These are phyloP conservation scores for Microdochium trichocladiopsis DNA, from an alignment of 2,329 filamentous ascomycete species.

Conservation along the genomic window DNA sequence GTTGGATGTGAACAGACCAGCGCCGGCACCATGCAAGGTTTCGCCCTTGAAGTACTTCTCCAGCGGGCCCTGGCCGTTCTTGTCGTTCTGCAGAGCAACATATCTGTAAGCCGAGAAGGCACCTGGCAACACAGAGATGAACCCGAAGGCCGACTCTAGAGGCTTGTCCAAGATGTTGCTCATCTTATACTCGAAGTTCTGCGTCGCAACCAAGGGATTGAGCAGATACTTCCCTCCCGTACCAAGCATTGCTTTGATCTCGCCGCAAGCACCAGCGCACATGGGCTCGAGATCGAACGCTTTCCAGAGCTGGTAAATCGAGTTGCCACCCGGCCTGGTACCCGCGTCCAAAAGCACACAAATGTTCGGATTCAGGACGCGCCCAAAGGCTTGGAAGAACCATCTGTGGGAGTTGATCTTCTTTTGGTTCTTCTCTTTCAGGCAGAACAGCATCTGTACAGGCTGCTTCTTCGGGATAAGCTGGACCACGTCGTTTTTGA, in stretches of 20 bases:
- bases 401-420: slow-evolving; percentile 99
- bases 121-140: slow-evolving; percentile 94
- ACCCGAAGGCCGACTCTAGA: slow-evolving; percentile 93
- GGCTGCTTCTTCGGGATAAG: slow-evolving; percentile 82
- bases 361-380: slow-evolving; percentile 89
- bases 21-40: slow-evolving; percentile 90
- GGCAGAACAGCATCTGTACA: slow-evolving; percentile 93
- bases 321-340: slow-evolving; percentile 88
- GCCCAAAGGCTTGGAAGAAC: slow-evolving; percentile 97
- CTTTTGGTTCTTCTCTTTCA: slow-evolving; percentile 99
- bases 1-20: slow-evolving; percentile 95
- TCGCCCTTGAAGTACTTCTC: slow-evolving; percentile 99
- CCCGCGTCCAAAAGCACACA: slow-evolving; percentile 94
- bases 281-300: slow-evolving; percentile 96
- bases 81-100: slow-evolving; percentile 92
- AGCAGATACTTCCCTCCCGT: slow-evolving; percentile 74
- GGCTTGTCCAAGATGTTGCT: slow-evolving; percentile 98
- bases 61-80: slow-evolving; percentile 87
- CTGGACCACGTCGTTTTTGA: slow-evolving; percentile 84
- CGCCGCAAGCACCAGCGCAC: slow-evolving; percentile 94
- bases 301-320: slow-evolving; percentile 98
- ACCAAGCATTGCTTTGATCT: slow-evolving; percentile 96
- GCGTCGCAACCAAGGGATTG: slow-evolving; percentile 90
- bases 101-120: slow-evolving; percentile 94
- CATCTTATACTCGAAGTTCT: slow-evolving; percentile 99